Conservation (phyloP, 83 land plant species). For the Picea mariana region DNA sequence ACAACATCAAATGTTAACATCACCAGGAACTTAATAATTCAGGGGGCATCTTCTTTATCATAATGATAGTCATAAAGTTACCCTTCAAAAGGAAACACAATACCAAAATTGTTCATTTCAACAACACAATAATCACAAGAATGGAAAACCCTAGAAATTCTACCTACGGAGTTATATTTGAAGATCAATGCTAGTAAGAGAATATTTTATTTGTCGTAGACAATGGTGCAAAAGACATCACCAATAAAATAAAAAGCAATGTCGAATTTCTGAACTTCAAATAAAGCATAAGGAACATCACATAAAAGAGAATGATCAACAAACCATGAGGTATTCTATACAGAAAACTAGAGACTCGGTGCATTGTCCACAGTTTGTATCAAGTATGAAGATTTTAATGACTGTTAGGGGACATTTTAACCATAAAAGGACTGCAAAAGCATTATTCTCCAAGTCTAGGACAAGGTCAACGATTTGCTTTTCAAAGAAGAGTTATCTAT, state of each 20-base stretch:
- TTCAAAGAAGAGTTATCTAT: not conserved
- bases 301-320: not conserved
- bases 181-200: not conserved
- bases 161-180: not conserved
- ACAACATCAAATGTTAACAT: no score
- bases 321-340: not conserved
- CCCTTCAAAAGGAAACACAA: not conserved
- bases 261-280: not conserved
- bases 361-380: not conserved
- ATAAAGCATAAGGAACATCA: not conserved
- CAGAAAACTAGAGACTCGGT: not conserved
- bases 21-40: no score
- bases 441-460: not conserved
- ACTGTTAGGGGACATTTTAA: not conserved
- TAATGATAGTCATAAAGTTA: not conserved
- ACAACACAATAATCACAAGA: not conserved
- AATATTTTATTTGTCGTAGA: not conserved
- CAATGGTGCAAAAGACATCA: not conserved
- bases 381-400: slow-evolving; percentile 7
- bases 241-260: not conserved
- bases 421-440: not conserved
- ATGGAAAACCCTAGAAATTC: not conserved
- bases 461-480: not conserved
- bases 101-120: not conserved
- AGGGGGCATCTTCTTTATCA: not conserved